Percentiles rank a stretch among this genome's conserved stretches.
These are phyloP conservation scores for Tetracladium maxilliforme DNA, from an alignment of 2,329 filamentous ascomycete genomes.

Conservation along the genomic window DNA sequence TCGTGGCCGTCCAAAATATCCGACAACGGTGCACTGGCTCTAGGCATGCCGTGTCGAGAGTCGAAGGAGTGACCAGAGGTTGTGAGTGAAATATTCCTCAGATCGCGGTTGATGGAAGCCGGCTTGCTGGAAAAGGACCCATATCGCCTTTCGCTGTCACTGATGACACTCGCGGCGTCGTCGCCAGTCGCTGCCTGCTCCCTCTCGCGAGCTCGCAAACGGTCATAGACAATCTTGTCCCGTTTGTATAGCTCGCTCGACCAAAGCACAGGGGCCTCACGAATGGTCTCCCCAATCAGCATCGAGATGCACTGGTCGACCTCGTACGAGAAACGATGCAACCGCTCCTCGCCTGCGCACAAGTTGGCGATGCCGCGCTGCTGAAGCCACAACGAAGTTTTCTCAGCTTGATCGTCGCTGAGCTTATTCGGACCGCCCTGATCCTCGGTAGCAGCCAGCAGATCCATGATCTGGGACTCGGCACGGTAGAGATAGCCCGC, in stretches of 20 bases:
- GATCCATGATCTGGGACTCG: conserved; percentile 74
- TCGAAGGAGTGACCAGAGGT: conserved; percentile 57
- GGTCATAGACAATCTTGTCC: conserved; percentile 57
- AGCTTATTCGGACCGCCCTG: conserved; percentile 90
- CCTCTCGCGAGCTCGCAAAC: conserved; percentile 35
- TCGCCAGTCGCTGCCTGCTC: conserved; percentile 12
- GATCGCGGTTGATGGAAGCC: conserved; percentile 37
- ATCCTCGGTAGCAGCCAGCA: conserved; percentile 67
- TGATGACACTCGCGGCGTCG: conserved; percentile 20
- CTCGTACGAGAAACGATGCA: conserved; percentile 87
- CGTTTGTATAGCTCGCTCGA: conserved; percentile 77
- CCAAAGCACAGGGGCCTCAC: conserved; percentile 81
- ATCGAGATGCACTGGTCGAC: conserved; percentile 76
- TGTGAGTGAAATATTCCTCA: conserved; percentile 44
- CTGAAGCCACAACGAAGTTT: conserved; percentile 70
- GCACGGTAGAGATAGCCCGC: conserved; percentile 61
- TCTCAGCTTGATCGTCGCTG: conserved; percentile 85
- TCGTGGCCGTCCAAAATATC: conserved; percentile 58
- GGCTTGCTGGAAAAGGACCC: conserved; percentile 25
- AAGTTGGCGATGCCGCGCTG: conserved; percentile 80
- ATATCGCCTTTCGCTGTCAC: conserved; percentile 29
- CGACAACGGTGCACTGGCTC: conserved; percentile 38
- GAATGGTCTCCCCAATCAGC: conserved; percentile 69
- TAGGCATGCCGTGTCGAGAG: conserved; percentile 46
- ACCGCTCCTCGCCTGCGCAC: conserved; percentile 85